Evolutionary conservation across 139 green algal species (phyloP), one percentile per base, ranked within the genome.

Genomic region (Mesotaenium endlicherianum): DNA sequence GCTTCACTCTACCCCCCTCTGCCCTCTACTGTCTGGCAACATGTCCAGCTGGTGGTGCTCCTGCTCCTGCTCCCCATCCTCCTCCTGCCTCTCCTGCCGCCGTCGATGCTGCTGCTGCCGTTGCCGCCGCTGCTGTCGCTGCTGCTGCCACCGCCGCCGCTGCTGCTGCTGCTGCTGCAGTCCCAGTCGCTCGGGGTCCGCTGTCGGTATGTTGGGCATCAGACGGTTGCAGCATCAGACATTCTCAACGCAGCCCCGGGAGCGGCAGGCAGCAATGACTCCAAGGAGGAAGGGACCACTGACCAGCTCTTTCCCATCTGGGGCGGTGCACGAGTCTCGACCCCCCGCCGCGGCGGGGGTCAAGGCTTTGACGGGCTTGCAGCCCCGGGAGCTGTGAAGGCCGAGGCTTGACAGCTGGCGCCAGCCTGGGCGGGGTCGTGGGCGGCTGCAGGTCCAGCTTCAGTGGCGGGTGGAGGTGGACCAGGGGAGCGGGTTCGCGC

Each of bases 391-490:
- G 53, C 30, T 64, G 53, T 64, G 53, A 34, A 26, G 26, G 26
- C 53, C 53, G 53, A 26, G 53, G 53, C 53, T n/a, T n/a, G n/a
- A n/a, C n/a, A n/a, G n/a, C n/a, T n/a, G n/a, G n/a, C n/a, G n/a
- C n/a, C n/a, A n/a, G n/a, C n/a, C n/a, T n/a, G n/a, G n/a, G n/a
- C n/a, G n/a, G n/a, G n/a, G n/a, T n/a, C n/a, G n/a, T n/a, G n/a
- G n/a, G n/a, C n/a, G n/a, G n/a, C n/a, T 68, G 14, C 71, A 80
- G 71, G 71, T 80, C 20, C 50, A 55, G 41, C 16, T 80, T 17
- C 17, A 70, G 41, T 40, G 20, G 71, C 39, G 26, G 55, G 71
- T 59, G 6, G 34, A 53, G 50, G 71, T 80, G 34, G 71, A 80
- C 71, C 71, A 16, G 3, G 45, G n/a, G 4, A 80, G 38, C 17